phyloP scores from a whole-genome alignment of 768 basidiomycete species.

The Phaeolepiota aurea region DNA sequence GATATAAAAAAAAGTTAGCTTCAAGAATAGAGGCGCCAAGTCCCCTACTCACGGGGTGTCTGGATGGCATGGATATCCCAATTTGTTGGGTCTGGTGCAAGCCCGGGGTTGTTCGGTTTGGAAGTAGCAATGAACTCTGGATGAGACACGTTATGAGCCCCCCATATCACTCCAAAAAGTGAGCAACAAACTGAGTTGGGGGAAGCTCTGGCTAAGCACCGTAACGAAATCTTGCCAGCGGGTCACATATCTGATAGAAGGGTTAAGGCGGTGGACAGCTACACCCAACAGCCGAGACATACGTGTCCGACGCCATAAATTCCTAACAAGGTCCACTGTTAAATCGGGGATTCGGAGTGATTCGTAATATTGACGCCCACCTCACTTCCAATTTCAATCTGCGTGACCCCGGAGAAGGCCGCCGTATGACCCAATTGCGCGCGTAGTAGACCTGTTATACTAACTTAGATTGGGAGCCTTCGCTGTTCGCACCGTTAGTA shows the following conservation, averaged over 20 bases:
- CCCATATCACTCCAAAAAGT: background rate
- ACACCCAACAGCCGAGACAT: background rate
- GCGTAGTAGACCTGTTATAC: slow-evolving; percentile 38
- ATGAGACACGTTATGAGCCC: background rate
- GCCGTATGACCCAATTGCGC: slow-evolving; percentile 47
- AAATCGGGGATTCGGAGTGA: background rate
- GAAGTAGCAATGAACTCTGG: slow-evolving; percentile 47
- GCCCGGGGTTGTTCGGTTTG: slow-evolving; percentile 24
- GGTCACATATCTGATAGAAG: slow-evolving; percentile 29
- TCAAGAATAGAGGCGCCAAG: background rate
- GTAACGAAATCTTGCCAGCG: slow-evolving; percentile 37
- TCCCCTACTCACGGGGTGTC: slow-evolving; percentile 28
- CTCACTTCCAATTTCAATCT: slow-evolving; percentile 56
- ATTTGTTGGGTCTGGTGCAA: slow-evolving; percentile 34
- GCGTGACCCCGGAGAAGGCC: slow-evolving; percentile 36
- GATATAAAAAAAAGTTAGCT: background rate
- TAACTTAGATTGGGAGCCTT: background rate
- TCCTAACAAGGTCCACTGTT: slow-evolving; percentile 12
- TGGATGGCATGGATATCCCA: slow-evolving; percentile 53
- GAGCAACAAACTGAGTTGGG: slow-evolving; percentile 23
- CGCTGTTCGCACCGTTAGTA: background rate
- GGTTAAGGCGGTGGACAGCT: background rate
- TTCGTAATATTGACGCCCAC: slow-evolving; percentile 10
- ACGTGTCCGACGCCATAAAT: slow-evolving; percentile 14
- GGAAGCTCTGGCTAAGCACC: slow-evolving; percentile 33